phyloP scores from a whole-genome alignment of 208 protist genomes.

The Tritrichomonas musculus region DNA sequence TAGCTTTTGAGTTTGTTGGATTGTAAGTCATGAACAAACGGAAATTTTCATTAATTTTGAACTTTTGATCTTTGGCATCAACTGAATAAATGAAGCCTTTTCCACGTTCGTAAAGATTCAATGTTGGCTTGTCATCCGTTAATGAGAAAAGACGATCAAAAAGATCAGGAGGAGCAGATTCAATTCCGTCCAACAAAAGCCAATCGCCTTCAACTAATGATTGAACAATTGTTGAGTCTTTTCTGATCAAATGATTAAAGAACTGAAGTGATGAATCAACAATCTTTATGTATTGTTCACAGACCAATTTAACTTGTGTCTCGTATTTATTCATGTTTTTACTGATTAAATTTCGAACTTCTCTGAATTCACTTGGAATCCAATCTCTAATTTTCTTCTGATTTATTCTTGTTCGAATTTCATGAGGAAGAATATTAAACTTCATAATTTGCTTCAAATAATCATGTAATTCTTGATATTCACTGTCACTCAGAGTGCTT shows the following conservation, averaged over 20 bases:
- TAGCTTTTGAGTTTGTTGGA: not conserved
- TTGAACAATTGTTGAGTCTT: not conserved
- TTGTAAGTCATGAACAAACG: conserved; percentile 36
- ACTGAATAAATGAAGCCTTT: not conserved
- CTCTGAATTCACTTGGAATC: not conserved
- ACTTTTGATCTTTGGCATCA: not conserved
- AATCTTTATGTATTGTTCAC: not conserved
- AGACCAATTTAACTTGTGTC: too few relatives aligned
- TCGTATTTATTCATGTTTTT: too few relatives aligned
- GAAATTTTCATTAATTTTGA: not conserved
- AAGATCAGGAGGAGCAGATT: conserved; percentile 27
- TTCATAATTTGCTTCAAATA: not conserved
- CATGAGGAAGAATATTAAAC: not conserved
- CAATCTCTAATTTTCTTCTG: not conserved
- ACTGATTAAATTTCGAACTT: not conserved
- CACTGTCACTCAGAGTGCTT: not conserved
- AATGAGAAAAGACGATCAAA: not conserved
- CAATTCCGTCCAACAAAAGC: not conserved
- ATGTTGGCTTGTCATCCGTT: not conserved
- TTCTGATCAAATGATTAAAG: not conserved
- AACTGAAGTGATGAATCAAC: not conserved
- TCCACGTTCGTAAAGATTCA: conserved; percentile 30
- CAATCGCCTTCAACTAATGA: not conserved
- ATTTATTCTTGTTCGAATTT: not conserved
- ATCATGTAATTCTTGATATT: not conserved